Percentiles rank a stretch among this genome's conserved stretches.
Conservation (phyloP, 441 rosid species). For the Manihot esculenta region DNA sequence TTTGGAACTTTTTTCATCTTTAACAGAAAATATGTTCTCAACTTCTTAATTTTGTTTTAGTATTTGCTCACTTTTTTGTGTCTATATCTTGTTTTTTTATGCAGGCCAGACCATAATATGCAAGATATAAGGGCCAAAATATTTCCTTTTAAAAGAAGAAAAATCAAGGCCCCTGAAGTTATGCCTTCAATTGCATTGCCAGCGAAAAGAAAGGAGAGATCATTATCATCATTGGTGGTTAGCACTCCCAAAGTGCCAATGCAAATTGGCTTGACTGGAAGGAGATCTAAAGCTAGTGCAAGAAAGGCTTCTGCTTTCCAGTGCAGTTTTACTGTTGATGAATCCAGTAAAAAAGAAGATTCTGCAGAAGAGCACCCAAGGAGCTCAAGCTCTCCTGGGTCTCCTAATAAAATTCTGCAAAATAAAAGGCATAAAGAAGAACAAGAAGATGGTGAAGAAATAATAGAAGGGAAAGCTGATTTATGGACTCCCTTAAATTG, state of each 20-base stretch:
- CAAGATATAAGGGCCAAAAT: constrained; percentile 67
- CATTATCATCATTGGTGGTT: constrained; percentile 63
- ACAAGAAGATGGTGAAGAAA: constrained; percentile 37
- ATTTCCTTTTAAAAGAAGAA: constrained; percentile 62
- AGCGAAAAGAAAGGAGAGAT: constrained; percentile 66
- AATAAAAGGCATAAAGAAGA: constrained; percentile 31
- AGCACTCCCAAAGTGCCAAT: constrained; percentile 53
- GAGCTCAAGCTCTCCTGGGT: constrained; percentile 52
- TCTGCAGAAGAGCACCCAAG: constrained; percentile 39
- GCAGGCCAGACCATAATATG: constrained; percentile 75
- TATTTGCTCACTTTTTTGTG: constrained; percentile 5
- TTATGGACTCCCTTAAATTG: constrained; percentile 70
- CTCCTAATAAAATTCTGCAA: constrained; percentile 31
- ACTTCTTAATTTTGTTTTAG: constrained; percentile 10
- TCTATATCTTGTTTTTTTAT: constrained; percentile 17
- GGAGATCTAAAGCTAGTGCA: constrained; percentile 49
- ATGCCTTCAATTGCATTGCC: constrained; percentile 47
- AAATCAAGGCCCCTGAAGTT: constrained; percentile 49
- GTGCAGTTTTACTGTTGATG: constrained; percentile 38
- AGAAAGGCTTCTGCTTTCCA: constrained; percentile 47
- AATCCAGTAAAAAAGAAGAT: constrained; percentile 44
- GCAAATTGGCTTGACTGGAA: constrained; percentile 57
- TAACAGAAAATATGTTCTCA: not conserved
- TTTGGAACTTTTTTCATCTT: not conserved
- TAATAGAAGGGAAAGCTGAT: constrained; percentile 52